Evolutionary conservation across 192 early-diverging fungal genomes (phyloP).

Genomic region (Helicostylum pulchrum): DNA sequence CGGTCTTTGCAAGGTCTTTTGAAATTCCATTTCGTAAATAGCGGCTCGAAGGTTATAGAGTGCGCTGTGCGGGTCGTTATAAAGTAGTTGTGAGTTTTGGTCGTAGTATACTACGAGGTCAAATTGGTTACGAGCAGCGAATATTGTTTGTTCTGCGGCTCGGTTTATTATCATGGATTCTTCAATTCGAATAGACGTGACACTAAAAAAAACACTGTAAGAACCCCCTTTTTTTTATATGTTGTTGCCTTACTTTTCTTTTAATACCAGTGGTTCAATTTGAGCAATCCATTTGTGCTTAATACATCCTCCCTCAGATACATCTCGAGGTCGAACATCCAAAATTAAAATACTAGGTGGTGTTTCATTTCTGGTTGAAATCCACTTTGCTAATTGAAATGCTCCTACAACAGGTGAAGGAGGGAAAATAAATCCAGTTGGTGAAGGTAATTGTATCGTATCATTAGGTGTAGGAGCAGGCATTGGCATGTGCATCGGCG

Average conservation of each 20-base stretch:
- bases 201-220: constrained; percentile 24
- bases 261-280: constrained; percentile 66
- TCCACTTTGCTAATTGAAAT: constrained; percentile 32
- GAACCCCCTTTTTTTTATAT: not conserved
- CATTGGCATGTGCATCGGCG: not conserved
- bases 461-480: not conserved
- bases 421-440: constrained; percentile 26
- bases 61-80: constrained; percentile 23
- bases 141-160: constrained; percentile 59
- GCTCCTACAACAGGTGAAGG: constrained; percentile 38
- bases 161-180: constrained; percentile 56
- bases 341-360: constrained; percentile 58
- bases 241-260: constrained; percentile 45
- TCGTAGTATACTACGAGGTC: constrained; percentile 76
- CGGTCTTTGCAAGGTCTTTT: constrained; percentile 43
- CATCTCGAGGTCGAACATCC: constrained; percentile 73
- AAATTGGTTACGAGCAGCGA: constrained; percentile 60
- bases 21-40: constrained; percentile 61
- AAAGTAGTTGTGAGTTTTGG: constrained; percentile 45
- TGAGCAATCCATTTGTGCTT: constrained; percentile 66
- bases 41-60: constrained; percentile 50
- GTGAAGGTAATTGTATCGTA: constrained; percentile 12
- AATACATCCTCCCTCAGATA: constrained; percentile 66
- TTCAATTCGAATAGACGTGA: constrained; percentile 50
- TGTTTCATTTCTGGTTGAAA: constrained; percentile 33